Base-by-base conservation (phyloP, 2,329 filamentous ascomycete genomes). In the Verticillium zaregamsianum region DNA sequence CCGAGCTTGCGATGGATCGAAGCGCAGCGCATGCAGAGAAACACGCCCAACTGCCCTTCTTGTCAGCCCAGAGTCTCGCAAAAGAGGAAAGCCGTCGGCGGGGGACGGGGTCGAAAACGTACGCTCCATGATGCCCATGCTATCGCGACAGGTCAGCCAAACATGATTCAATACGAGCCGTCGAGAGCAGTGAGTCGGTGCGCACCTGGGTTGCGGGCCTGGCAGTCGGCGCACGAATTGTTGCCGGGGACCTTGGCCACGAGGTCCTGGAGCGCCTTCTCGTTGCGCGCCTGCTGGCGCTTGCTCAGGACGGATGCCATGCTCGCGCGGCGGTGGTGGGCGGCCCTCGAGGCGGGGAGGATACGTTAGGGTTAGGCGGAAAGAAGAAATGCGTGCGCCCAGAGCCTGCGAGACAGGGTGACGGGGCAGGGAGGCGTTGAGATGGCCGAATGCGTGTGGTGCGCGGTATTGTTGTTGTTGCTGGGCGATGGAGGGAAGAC, bases 51-150 rank as follows among this genome's bases (percentile, higher is more conserved):
- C 91, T 97, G 59, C 28, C 20, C 12, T 9, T n/a, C 20, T 8
- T 49, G 40, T 49, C 40, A 54, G 37, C 25, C 25, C 35, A 55
- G n/a, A 59, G 62, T 66, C 59, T 64, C 62, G 59, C 31, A 25
- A 3, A 40, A 17, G 37, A n/a, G 37, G 17, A 40, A 58, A 32
- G 39, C 17, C 12, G 14, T n/a, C 7, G 12, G 25, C n/a, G 23
- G 55, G 37, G 61, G 31, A 55, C 17, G 45, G 57, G 55, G 57
- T 54, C 33, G 40, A 23, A 31, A 60, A 82, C 90, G 73, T 88
- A 96, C 91, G 78, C 90, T 97, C 93, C 93, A 97, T 80, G 92
- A 96, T 76, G 93, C 93, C 93, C 93, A 97, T 80, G 88, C 92
- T 95, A 72, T 66, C 65, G 60, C 59, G 66, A 64, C 59, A 67